These are phyloP conservation scores for Penicillium sp. DNA, from an alignment of 2,329 filamentous ascomycete species.

Conservation along the genomic window DNA sequence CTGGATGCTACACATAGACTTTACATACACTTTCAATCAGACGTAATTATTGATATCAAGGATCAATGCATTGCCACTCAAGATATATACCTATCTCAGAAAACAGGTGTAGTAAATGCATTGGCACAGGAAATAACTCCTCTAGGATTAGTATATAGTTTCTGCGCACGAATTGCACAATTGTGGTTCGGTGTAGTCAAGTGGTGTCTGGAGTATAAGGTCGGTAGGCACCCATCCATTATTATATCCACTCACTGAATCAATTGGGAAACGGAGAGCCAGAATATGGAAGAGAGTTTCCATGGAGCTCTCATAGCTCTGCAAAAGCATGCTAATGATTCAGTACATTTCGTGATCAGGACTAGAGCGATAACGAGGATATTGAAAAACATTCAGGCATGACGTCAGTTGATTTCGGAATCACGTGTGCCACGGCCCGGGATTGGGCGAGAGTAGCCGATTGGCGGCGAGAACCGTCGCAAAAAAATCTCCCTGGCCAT, in stretches of 20 bases:
- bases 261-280: no score
- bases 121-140: background rate
- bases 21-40: conserved; percentile 19
- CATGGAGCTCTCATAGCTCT: no score
- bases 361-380: background rate
- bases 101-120: no score
- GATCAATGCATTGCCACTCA: background rate
- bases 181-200: no score
- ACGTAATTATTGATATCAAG: conserved; percentile 12
- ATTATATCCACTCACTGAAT: no score
- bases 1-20: conserved; percentile 24
- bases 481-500: conserved; percentile 22
- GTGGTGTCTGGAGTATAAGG: no score
- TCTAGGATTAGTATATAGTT: no score
- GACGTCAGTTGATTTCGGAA: conserved; percentile 12
- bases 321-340: no score
- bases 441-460: conserved; percentile 20
- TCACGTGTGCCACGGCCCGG: conserved; percentile 25
- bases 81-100: background rate
- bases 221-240: no score
- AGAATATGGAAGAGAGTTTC: no score
- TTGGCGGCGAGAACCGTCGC: conserved; percentile 26
- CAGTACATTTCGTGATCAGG: no score
- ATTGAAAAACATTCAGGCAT: background rate
- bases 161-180: no score